Conservation (phyloP, 495 filamentous ascomycete genomes). For the Halenospora varia region DNA sequence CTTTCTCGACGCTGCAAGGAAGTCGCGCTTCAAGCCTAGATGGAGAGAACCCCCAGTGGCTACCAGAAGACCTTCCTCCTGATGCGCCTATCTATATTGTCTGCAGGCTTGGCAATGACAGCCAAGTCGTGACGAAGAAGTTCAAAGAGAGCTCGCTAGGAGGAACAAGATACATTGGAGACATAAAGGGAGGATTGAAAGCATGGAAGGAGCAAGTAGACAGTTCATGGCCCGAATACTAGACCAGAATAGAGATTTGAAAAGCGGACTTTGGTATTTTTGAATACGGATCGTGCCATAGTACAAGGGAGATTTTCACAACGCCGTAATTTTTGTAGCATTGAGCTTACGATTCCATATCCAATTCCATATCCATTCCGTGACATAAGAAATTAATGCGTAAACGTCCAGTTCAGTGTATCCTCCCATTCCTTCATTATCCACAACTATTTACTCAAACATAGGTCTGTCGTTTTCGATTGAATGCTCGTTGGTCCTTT, state of each 20-base stretch:
- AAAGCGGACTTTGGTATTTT: slow-evolving; percentile 1
- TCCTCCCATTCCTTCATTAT: background rate
- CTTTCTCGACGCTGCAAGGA: slow-evolving; percentile 56
- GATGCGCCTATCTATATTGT: slow-evolving; percentile 64
- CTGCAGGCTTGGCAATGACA: slow-evolving; percentile 86
- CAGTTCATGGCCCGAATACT: slow-evolving; percentile 54
- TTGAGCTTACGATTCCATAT: background rate
- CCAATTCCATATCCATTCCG: background rate
- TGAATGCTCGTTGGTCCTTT: slow-evolving; percentile 96
- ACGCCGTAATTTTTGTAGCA: background rate
- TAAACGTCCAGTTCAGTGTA: background rate
- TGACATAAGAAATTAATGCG: background rate
- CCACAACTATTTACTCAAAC: slow-evolving; percentile 10
- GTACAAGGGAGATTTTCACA: background rate
- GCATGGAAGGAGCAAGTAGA: slow-evolving; percentile 85
- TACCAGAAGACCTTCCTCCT: slow-evolving; percentile 32
- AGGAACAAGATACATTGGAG: slow-evolving; percentile 58
- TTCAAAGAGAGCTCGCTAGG: slow-evolving; percentile 65
- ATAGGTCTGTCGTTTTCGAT: slow-evolving; percentile 76
- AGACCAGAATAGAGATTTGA: too few species aligned
- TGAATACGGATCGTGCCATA: slow-evolving; percentile 2
- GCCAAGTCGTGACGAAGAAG: slow-evolving; percentile 69
- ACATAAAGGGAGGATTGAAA: slow-evolving; percentile 75
- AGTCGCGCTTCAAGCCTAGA: background rate
- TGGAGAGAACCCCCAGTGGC: slow-evolving; percentile 33